Conservation (phyloP, 306 rosid genomes). For the Castanea sativa region DNA sequence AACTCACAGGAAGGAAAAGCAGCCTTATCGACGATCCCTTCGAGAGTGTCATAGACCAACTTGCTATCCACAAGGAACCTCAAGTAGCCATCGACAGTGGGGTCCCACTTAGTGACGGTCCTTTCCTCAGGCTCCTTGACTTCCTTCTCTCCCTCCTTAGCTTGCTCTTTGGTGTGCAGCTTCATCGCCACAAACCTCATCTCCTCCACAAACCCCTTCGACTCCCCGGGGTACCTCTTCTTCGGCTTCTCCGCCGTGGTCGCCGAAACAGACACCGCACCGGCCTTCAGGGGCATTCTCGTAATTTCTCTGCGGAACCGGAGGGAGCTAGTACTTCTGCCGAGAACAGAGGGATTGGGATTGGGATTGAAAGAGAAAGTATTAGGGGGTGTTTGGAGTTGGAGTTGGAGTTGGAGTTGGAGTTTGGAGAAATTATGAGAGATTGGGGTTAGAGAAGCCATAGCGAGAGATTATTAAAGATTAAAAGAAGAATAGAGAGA, state of each 20-base stretch:
- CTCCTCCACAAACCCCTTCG: conserved; percentile 97
- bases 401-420: conserved; percentile 28
- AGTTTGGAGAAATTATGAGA: conserved; percentile 40
- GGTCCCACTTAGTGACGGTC: conserved; percentile 76
- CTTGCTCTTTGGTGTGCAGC: conserved; percentile 88
- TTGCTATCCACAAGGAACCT: conserved; percentile 87
- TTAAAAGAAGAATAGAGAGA: neutral
- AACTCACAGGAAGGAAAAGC: conserved; percentile 71
- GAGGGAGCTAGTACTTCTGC: conserved; percentile 5
- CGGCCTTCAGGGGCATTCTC: conserved; percentile 31
- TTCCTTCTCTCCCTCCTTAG: conserved; percentile 85
- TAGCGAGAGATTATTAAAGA: conserved; percentile 4
- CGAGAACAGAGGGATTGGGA: conserved; percentile 21
- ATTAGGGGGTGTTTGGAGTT: conserved; percentile 1
- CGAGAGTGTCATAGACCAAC: conserved; percentile 80
- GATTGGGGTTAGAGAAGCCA: conserved; percentile 67
- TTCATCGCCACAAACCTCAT: conserved; percentile 99
- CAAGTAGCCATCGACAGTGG: conserved; percentile 71
- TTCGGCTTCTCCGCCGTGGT: conserved; percentile 70
- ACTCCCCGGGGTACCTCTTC: conserved; percentile 83
- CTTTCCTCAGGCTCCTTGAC: conserved; percentile 69
- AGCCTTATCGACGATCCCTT: conserved; percentile 60
- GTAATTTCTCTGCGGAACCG: conserved; percentile 1
- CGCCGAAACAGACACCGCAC: conserved; percentile 44
- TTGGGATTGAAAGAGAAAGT: neutral